Conservation (phyloP, 176 grass and related monocot species). For the Dactylis glomerata region DNA sequence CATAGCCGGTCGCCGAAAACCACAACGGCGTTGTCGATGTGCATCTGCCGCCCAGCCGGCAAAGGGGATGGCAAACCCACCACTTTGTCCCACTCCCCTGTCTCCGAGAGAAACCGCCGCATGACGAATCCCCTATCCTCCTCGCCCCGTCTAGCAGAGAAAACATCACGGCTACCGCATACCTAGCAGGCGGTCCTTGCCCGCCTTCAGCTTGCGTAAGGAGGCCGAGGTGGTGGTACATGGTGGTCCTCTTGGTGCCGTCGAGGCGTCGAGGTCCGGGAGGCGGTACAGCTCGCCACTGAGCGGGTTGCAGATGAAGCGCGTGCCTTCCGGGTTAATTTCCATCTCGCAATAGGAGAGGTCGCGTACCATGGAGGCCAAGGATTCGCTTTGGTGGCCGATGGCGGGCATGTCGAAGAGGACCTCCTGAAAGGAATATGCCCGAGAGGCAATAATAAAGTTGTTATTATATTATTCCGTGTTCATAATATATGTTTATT, state of each 20-base stretch:
- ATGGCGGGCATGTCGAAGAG: background rate
- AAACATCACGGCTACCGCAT: background rate
- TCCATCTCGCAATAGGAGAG: too few species aligned
- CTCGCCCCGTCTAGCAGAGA: background rate
- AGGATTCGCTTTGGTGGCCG: too few species aligned
- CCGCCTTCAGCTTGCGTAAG: background rate
- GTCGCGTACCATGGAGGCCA: too few species aligned
- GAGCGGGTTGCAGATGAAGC: background rate
- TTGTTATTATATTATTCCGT: too few species aligned
- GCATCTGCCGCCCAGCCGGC: background rate
- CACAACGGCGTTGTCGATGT: background rate
- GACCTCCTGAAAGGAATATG: too few species aligned
- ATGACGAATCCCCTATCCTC: background rate
- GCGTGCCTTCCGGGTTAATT: background rate
- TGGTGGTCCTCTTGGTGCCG: background rate
- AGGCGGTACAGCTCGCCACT: background rate
- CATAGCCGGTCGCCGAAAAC: constrained; percentile 27
- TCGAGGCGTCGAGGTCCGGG: constrained; percentile 5
- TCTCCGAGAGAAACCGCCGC: background rate
- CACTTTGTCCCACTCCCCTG: background rate
- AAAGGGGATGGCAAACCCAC: background rate
- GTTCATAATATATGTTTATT: too few species aligned
- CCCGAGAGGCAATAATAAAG: too few species aligned
- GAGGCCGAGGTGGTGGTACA: background rate
- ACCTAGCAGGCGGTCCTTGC: background rate